phyloP scores from a whole-genome alignment of 345 rosid species.

The Arabis hirsuta region DNA sequence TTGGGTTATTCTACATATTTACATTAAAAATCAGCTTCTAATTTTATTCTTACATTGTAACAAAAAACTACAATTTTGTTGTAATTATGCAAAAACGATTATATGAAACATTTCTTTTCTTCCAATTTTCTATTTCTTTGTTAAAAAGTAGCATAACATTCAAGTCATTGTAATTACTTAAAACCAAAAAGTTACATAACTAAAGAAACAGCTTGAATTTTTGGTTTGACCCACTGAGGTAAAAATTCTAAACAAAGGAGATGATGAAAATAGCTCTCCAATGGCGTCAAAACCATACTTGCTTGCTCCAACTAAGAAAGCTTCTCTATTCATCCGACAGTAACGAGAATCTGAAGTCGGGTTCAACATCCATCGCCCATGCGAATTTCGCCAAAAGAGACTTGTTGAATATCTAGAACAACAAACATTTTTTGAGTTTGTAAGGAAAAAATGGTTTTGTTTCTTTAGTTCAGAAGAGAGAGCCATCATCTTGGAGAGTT shows the following conservation, averaged over 20 bases:
- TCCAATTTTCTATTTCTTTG: slow-evolving; percentile 23
- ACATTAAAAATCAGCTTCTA: background rate
- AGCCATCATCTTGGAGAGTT: background rate
- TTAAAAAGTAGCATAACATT: slow-evolving; percentile 19
- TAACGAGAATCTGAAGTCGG: slow-evolving; percentile 82
- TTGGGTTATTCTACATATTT: background rate
- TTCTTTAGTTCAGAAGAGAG: background rate
- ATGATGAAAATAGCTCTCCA: slow-evolving; percentile 29
- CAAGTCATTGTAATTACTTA: slow-evolving; percentile 1
- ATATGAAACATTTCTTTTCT: background rate
- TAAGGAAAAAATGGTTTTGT: background rate
- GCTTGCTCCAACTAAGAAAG: slow-evolving; percentile 30
- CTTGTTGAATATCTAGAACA: slow-evolving; percentile 85
- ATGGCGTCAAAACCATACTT: slow-evolving; percentile 26
- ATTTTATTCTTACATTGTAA: background rate
- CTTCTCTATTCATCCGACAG: slow-evolving; percentile 13
- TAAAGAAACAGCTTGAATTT: slow-evolving; percentile 1
- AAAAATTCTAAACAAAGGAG: slow-evolving; percentile 24
- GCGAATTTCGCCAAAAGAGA: slow-evolving; percentile 88
- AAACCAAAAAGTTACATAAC: slow-evolving; percentile 7
- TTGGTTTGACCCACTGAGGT: slow-evolving; percentile 1
- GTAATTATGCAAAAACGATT: background rate
- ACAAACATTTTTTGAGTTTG: background rate
- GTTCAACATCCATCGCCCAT: slow-evolving; percentile 98
- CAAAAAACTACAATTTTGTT: too few species aligned